Evolutionary conservation across 1,284 basidiomycete genomes (phyloP).

Genomic region (Cystobasidium sp.): DNA sequence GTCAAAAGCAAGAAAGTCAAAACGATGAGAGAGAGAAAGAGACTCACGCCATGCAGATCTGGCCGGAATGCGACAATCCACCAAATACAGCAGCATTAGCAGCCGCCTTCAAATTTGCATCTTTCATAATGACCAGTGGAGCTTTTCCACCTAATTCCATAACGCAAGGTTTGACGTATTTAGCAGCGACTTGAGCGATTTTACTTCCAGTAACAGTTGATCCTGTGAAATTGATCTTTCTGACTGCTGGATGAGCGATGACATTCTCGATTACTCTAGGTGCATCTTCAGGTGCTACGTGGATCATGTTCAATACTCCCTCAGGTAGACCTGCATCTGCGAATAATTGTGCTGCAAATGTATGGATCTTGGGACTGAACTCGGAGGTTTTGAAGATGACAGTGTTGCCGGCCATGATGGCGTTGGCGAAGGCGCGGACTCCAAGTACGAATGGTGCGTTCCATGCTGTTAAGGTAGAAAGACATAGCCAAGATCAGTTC

Average conservation of each 20-base stretch:
- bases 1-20: too few relatives aligned
- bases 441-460: constrained; percentile 55
- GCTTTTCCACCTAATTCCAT: constrained; percentile 57
- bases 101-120: constrained; percentile 64
- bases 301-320: constrained; percentile 67
- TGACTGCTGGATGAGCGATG: constrained; percentile 64
- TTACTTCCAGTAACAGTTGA: constrained; percentile 57
- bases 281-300: constrained; percentile 62
- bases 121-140: constrained; percentile 63
- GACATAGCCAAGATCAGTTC: not conserved
- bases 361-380: constrained; percentile 54
- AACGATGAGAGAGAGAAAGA: too few relatives aligned
- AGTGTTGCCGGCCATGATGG: constrained; percentile 57
- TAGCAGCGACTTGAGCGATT: constrained; percentile 56
- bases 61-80: constrained; percentile 67
- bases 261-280: constrained; percentile 60
- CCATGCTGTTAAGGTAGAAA: constrained; percentile 49
- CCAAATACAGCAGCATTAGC: constrained; percentile 62
- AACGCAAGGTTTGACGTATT: constrained; percentile 58
- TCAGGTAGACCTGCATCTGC: constrained; percentile 66
- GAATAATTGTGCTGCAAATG: constrained; percentile 54
- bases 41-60: constrained; percentile 60
- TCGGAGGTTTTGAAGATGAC: constrained; percentile 55
- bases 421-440: constrained; percentile 54
- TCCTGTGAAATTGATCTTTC: constrained; percentile 61